Conservation (phyloP, 352 stramenopile species). For the Thalassiosira delicatula region DNA sequence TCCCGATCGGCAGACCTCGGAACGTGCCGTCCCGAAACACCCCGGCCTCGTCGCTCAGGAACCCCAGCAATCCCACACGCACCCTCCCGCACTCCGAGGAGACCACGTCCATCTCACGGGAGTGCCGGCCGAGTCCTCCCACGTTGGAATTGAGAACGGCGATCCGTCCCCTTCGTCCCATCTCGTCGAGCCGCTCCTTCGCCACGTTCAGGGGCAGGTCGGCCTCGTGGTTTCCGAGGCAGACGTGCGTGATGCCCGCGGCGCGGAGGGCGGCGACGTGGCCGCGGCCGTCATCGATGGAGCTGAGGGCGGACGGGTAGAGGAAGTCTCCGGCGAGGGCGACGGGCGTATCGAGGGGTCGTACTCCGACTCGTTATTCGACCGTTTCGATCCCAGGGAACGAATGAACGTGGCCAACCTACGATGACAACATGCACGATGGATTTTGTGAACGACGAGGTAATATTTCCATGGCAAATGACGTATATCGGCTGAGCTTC, state of each 20-base stretch:
- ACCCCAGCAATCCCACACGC: slow-evolving; percentile 69
- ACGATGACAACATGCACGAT: no score
- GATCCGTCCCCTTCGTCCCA: slow-evolving; percentile 37
- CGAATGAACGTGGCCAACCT: slow-evolving; percentile 35
- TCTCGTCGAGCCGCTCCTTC: slow-evolving; percentile 58
- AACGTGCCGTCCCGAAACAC: slow-evolving; percentile 79
- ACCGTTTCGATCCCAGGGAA: slow-evolving; percentile 17
- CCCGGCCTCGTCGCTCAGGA: slow-evolving; percentile 69
- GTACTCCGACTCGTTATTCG: not conserved
- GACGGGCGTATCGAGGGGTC: slow-evolving; percentile 25
- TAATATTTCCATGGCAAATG: no score
- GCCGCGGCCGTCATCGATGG: slow-evolving; percentile 71
- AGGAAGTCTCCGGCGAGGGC: slow-evolving; percentile 78
- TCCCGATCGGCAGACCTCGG: slow-evolving; percentile 65
- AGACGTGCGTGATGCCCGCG: slow-evolving; percentile 71
- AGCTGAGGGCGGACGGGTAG: slow-evolving; percentile 65
- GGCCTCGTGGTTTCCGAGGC: slow-evolving; percentile 81
- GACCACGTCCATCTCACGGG: slow-evolving; percentile 62
- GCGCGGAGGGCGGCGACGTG: slow-evolving; percentile 67
- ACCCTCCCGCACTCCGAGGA: slow-evolving; percentile 52
- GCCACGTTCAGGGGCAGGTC: slow-evolving; percentile 69
- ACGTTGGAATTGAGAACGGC: slow-evolving; percentile 77
- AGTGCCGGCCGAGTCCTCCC: slow-evolving; percentile 27
- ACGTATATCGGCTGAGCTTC: no score
- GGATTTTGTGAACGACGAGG: not conserved